Percentiles rank a stretch among this genome's conserved stretches.
These are phyloP conservation scores for Globisporangium canariense DNA, from an alignment of 352 stramenopile species.

Conservation along the genomic window DNA sequence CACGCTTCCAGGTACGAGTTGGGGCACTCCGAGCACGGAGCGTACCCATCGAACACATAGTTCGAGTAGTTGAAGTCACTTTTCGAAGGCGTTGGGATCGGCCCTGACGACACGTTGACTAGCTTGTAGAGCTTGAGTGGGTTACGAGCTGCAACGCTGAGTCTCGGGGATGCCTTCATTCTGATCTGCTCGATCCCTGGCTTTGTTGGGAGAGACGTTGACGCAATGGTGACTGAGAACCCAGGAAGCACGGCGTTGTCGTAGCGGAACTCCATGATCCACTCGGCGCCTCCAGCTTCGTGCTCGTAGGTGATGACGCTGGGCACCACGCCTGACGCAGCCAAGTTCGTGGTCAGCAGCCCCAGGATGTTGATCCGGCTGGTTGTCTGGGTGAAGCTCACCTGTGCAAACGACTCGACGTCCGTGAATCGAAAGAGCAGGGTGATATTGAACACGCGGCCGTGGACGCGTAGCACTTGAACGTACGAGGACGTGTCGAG, in stretches of 20 bases:
- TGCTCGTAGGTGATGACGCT: slow-evolving; percentile 5
- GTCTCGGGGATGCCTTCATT: slow-evolving; percentile 3
- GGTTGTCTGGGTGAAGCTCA: not conserved
- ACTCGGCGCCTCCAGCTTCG: slow-evolving; percentile 14
- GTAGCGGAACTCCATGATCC: slow-evolving; percentile 19
- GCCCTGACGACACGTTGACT: not conserved
- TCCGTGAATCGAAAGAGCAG: slow-evolving; percentile 14
- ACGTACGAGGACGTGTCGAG: slow-evolving; percentile 18
- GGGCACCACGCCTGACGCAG: not conserved
- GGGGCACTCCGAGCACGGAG: not conserved
- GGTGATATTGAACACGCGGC: slow-evolving; percentile 6
- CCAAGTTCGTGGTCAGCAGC: not conserved
- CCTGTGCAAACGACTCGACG: not conserved
- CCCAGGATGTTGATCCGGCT: not conserved
- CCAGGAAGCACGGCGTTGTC: slow-evolving; percentile 13
- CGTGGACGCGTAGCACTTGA: slow-evolving; percentile 16
- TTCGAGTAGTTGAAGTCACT: not conserved
- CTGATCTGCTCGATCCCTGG: slow-evolving; percentile 15
- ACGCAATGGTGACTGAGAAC: slow-evolving; percentile 13
- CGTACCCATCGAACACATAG: not conserved
- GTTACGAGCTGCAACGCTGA: not conserved
- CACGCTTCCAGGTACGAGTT: not conserved
- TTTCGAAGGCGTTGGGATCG: not conserved
- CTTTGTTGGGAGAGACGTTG: not conserved
- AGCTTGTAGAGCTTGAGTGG: slow-evolving; percentile 3